Evolutionary conservation across 352 stramenopile species (phyloP), one percentile per base, ranked within the genome.

Genomic region (Globisporangium viniferum): DNA sequence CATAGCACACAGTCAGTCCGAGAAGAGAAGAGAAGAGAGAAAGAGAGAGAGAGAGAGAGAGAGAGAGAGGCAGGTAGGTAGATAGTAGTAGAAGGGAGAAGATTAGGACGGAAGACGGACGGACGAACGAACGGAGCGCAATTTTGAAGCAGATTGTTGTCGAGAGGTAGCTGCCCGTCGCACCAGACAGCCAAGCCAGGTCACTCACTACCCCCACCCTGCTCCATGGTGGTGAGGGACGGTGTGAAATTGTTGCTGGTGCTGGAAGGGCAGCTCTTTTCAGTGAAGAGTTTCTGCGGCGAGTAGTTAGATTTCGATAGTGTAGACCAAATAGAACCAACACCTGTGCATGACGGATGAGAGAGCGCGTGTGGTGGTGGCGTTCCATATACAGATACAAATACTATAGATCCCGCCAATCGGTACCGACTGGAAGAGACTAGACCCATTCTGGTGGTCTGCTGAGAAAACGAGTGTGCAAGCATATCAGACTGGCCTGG

Each of bases 301-400:
- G 10, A 59, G 53, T 33, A 59, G 53, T 62, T 62, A 59, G 54
- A 22, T 59, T 31, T 62, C 14, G 56, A 62, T 36, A 62, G 18
- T 59, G 53, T 59, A 59, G 53, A 62, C 22, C 56, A 62, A 61
- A 62, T 62, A 62, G 56, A 62, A 49, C 31, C 14, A 62, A 10
- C 14, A 10, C 24, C 44, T 62, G 56, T 62, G 56, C 56, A 62
- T 62, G 56, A 33, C 0, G 10, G 51, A 27, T 31, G 20, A 31
- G 51, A 33, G 41, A n/a, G 44, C 15, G 22, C 44, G 10, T 51
- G 44, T 20, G 6, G 44, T 46, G 39, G 10, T 20, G 39, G 9
- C 20, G 39, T 39, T 39, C 33, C 31, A 35, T 35, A 39, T 44
- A 44, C 12, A 44, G 36, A 44, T 5, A 44, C 5, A 10, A 5